Percentiles rank a stretch among this genome's conserved stretches.
Conservation (phyloP, 768 basidiomycete genomes). For the Auricularia auricula-judae region DNA sequence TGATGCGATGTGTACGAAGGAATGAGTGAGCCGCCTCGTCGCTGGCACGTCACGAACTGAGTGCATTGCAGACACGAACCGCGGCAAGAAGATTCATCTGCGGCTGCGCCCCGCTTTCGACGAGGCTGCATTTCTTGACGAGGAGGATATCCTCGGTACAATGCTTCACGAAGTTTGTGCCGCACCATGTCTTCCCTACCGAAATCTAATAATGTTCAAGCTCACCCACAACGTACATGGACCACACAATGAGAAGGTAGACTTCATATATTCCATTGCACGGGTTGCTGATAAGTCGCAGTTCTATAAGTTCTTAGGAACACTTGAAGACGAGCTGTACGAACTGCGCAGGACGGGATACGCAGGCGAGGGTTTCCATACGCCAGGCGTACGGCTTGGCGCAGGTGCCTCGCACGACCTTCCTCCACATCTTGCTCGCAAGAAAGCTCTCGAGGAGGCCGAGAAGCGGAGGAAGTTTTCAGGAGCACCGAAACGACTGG, state of each 20-base stretch:
- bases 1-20: background rate
- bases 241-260: conserved; percentile 64
- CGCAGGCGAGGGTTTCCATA: conserved; percentile 83
- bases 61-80: conserved; percentile 49
- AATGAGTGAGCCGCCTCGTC: conserved; percentile 8
- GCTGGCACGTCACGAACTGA: too few species aligned
- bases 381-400: conserved; percentile 65
- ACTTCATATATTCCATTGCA: background rate
- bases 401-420: conserved; percentile 53
- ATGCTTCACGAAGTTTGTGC: conserved; percentile 79
- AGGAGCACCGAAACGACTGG: conserved; percentile 41
- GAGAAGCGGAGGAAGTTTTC: conserved; percentile 52
- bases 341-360: conserved; percentile 71
- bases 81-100: conserved; percentile 72
- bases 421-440: conserved; percentile 50
- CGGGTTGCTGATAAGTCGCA: background rate
- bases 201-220: conserved; percentile 25
- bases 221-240: conserved; percentile 84
- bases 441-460: conserved; percentile 67
- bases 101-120: conserved; percentile 64
- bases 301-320: conserved; percentile 65
- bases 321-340: conserved; percentile 78
- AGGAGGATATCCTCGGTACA: conserved; percentile 64
- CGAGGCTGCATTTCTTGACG: conserved; percentile 60
- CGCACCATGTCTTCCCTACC: background rate